These are phyloP conservation scores for Flammula alnicola DNA, from an alignment of 1,284 basidiomycete genomes.

Conservation along the genomic window DNA sequence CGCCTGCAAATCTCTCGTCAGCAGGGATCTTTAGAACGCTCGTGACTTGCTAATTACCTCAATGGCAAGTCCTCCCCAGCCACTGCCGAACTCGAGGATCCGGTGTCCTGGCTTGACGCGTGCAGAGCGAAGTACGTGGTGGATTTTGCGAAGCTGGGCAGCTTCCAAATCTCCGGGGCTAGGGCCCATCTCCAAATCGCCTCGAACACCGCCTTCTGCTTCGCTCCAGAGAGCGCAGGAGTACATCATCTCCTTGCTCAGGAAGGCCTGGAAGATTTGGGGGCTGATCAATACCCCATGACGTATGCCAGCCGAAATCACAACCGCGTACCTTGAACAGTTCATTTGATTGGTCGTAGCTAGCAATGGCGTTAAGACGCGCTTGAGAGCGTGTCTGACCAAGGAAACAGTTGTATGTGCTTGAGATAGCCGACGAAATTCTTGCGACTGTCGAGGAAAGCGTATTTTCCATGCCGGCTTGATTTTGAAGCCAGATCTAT, in stretches of 20 bases:
- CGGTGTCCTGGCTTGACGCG: slow-evolving; percentile 79
- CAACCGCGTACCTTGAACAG: slow-evolving; percentile 63
- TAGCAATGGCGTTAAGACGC: slow-evolving; percentile 84
- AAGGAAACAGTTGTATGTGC: slow-evolving; percentile 78
- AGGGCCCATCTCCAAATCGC: slow-evolving; percentile 58
- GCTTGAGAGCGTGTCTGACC: slow-evolving; percentile 81
- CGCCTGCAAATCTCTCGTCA: neutral
- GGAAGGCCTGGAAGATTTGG: slow-evolving; percentile 62
- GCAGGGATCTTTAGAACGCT: no score
- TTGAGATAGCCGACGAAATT: slow-evolving; percentile 69
- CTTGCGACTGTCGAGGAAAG: slow-evolving; percentile 70
- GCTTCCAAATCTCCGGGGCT: slow-evolving; percentile 74
- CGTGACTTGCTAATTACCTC: slow-evolving; percentile 65
- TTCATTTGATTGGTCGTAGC: slow-evolving; percentile 89
- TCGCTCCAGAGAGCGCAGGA: slow-evolving; percentile 84
- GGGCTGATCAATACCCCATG: no score
- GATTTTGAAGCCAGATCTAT: slow-evolving; percentile 86
- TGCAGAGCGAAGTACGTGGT: slow-evolving; percentile 77
- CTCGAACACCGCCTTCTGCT: slow-evolving; percentile 71
- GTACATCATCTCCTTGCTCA: slow-evolving; percentile 92
- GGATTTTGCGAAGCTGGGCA: slow-evolving; percentile 83
- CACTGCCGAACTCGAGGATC: slow-evolving; percentile 90
- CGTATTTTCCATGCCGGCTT: slow-evolving; percentile 65
- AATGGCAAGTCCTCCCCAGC: slow-evolving; percentile 91
- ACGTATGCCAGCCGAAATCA: neutral